Base-by-base conservation (phyloP, 192 early-diverging fungal species). In the Umbelopsis vinacea region DNA sequence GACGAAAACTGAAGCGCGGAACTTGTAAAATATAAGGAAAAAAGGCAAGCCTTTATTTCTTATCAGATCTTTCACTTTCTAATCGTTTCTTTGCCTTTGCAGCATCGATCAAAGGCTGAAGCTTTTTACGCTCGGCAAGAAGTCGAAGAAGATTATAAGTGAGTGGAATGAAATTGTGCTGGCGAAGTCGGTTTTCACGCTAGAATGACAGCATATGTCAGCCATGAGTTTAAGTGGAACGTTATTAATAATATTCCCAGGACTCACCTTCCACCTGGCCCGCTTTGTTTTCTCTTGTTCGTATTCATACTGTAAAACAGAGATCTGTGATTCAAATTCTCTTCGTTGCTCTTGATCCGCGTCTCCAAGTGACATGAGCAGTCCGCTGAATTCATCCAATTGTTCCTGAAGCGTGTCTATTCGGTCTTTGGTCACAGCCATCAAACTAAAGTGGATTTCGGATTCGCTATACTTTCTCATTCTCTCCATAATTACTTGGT, bases 391-490 rank as follows among this genome's bases (percentile, higher is more conserved):
- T 55, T 83, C 79, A 15, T 83, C 74, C 14, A 92, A 79, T 50
- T 85, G 81, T 23, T 90, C 78, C 29, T 80, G 68, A 60, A 87
- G 82, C 9, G 82, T 74, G 52, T 87, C 86, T 46, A 86, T 81
- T 29, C 88, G 87, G 72, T 90, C 89, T 48, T 87, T 84, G 10
- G 89, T 90, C 7, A 94, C 81, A 0, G 93, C 92, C 91, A 94
- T 89, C 71, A 94, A 73, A 67, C 91, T 94, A 67, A 93, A 94
- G 40, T 91, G 84, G 57, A 93, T 89, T 76, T 94, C 93, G 21
- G 85, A 73, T 26, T 69, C 74, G 24, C 79, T 79, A 54, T 89
- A 88, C 46, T 82, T 83, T 11, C 76, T 76, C 88, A 94, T 93
- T 9, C 93, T 85, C 43, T 77, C 73, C 76, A 90, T 84, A 50